Conservation (phyloP, 2,329 filamentous ascomycete genomes). For the Calonectria fujianensis region DNA sequence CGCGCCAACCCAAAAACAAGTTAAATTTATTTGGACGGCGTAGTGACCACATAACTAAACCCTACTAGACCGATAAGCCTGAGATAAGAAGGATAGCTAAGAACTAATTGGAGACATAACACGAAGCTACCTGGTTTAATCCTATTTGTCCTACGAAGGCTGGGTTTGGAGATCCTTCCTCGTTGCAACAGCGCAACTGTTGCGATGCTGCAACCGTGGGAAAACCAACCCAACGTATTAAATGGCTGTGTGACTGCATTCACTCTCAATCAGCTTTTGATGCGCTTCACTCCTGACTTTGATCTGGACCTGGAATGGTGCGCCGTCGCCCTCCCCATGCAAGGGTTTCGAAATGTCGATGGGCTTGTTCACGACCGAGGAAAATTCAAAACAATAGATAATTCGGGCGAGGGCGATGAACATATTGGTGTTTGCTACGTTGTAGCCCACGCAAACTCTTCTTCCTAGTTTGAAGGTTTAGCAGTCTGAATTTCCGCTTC, state of each 20-base stretch:
- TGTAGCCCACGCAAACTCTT: slow-evolving; percentile 28
- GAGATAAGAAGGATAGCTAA: no score
- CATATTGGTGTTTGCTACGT: slow-evolving; percentile 21
- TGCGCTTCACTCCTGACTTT: slow-evolving; percentile 1
- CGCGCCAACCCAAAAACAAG: no score
- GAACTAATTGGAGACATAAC: no score
- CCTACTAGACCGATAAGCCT: no score
- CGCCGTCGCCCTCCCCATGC: no score
- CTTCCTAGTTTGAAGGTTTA: background rate
- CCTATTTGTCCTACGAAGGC: no score
- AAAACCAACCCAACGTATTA: background rate
- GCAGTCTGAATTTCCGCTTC: background rate
- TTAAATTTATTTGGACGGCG: no score
- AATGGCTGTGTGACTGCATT: background rate
- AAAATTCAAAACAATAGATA: slow-evolving; percentile 29
- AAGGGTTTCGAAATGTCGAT: background rate
- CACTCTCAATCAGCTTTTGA: background rate
- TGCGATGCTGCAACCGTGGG: no score
- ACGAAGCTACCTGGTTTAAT: no score
- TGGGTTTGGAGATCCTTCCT: no score
- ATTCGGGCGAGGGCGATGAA: slow-evolving; percentile 16
- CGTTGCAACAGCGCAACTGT: no score
- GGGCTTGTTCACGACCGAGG: background rate
- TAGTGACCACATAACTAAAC: no score
- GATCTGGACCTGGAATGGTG: background rate